Percentiles rank a stretch among this genome's conserved stretches.
These are phyloP conservation scores for Russula griseocarnosa DNA, from an alignment of 768 basidiomycete species.

Conservation along the genomic window DNA sequence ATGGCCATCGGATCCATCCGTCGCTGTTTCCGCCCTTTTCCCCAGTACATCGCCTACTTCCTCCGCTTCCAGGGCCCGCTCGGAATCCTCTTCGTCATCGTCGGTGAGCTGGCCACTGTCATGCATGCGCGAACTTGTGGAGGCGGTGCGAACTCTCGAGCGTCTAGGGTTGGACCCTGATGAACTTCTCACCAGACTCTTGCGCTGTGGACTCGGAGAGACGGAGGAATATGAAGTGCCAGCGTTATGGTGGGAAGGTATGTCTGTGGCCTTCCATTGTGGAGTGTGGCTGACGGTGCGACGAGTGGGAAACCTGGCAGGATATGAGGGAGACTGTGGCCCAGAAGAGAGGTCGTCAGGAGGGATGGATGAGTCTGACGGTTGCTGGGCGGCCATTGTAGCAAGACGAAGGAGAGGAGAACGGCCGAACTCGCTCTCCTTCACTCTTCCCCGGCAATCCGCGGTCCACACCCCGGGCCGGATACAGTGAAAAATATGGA, in stretches of 20 bases:
- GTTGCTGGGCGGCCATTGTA: conserved; percentile 18
- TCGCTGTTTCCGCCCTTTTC: conserved; percentile 36
- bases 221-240: conserved; percentile 62
- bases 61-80: conserved; percentile 37
- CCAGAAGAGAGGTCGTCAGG: conserved; percentile 6
- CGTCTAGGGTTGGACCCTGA: conserved; percentile 48
- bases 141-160: conserved; percentile 50
- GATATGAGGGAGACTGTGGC: conserved; percentile 31
- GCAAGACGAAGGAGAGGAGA: background rate
- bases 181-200: conserved; percentile 45
- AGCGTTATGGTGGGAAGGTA: conserved; percentile 61
- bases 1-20: conserved; percentile 37
- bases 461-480: conserved; percentile 6
- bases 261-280: conserved; percentile 55
- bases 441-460: background rate
- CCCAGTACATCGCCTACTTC: conserved; percentile 39
- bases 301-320: conserved; percentile 34
- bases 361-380: background rate
- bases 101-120: conserved; percentile 26
- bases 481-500: background rate
- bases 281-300: conserved; percentile 51
- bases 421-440: too few relatives aligned
- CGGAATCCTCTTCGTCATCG: conserved; percentile 33
- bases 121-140: conserved; percentile 56
- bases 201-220: conserved; percentile 48